A percentile compares a stretch with the other conserved stretches of the same genome.
Conservation (phyloP, 371 early-diverging fungal species). For the Dinochytrium kinnereticum region DNA sequence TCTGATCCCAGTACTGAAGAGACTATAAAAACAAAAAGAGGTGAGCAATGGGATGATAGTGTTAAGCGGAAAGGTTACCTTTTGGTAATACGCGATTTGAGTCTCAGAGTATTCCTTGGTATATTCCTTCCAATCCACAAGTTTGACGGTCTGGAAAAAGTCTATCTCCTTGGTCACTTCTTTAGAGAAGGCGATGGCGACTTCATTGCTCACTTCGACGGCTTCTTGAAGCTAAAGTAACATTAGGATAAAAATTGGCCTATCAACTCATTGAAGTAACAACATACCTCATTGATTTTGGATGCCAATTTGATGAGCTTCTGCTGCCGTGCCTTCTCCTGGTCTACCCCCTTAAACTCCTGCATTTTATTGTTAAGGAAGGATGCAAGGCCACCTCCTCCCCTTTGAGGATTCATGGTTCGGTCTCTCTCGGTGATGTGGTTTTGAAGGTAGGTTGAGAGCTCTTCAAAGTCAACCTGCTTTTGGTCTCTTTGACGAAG, state of each 20-base stretch:
- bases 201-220: slow-evolving; percentile 72
- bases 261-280: neutral
- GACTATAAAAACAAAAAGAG: slow-evolving; percentile 34
- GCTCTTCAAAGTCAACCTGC: slow-evolving; percentile 91
- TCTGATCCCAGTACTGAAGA: slow-evolving; percentile 68
- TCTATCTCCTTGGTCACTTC: slow-evolving; percentile 82
- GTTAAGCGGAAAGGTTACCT: slow-evolving; percentile 52
- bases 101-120: slow-evolving; percentile 72
- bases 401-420: slow-evolving; percentile 54
- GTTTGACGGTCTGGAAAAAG: slow-evolving; percentile 75
- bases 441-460: slow-evolving; percentile 72
- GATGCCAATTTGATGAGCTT: slow-evolving; percentile 73
- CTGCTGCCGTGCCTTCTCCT: slow-evolving; percentile 78
- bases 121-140: slow-evolving; percentile 79
- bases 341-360: slow-evolving; percentile 88
- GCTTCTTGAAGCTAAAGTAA: slow-evolving; percentile 81
- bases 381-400: slow-evolving; percentile 68
- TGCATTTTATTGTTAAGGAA: slow-evolving; percentile 88
- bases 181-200: slow-evolving; percentile 74
- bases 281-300: slow-evolving; percentile 73
- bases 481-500: slow-evolving; percentile 89
- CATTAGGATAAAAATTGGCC: neutral
- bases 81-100: slow-evolving; percentile 80
- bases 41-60: neutral
- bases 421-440: slow-evolving; percentile 58